Conservation (phyloP, 441 rosid species). For the Corymbia citriodora region DNA sequence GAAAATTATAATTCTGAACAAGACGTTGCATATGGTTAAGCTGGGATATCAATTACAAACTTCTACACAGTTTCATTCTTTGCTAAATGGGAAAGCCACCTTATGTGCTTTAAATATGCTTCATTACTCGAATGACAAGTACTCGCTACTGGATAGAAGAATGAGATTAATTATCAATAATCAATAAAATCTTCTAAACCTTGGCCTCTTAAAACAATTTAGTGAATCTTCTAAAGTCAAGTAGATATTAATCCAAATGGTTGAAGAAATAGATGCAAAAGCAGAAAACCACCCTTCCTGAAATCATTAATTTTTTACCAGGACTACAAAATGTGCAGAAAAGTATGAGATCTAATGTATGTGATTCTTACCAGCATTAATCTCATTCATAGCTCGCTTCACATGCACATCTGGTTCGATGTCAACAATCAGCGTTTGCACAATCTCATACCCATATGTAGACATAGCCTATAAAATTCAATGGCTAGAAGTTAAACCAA, state of each 20-base stretch:
- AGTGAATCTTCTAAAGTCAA: neutral
- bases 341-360: neutral
- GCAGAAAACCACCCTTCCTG: neutral
- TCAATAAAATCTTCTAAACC: neutral
- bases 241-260: neutral
- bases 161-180: neutral
- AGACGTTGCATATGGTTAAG: neutral
- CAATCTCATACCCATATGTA: conserved; percentile 58
- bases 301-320: neutral
- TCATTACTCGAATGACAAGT: neutral
- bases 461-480: conserved; percentile 41
- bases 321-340: neutral
- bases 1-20: neutral
- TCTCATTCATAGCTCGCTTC: conserved; percentile 63
- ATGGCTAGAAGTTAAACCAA: neutral
- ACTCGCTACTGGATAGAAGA: neutral
- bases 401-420: conserved; percentile 53
- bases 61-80: neutral
- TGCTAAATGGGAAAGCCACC: neutral
- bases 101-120: neutral
- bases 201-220: neutral
- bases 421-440: conserved; percentile 48
- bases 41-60: neutral
- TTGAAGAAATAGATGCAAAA: neutral
- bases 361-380: conserved; percentile 39